A percentile compares a stretch with the other conserved stretches of the same genome.
These are phyloP conservation scores for Hygrophoropsis aurantiaca DNA, from an alignment of 768 basidiomycete species.

Conservation along the genomic window DNA sequence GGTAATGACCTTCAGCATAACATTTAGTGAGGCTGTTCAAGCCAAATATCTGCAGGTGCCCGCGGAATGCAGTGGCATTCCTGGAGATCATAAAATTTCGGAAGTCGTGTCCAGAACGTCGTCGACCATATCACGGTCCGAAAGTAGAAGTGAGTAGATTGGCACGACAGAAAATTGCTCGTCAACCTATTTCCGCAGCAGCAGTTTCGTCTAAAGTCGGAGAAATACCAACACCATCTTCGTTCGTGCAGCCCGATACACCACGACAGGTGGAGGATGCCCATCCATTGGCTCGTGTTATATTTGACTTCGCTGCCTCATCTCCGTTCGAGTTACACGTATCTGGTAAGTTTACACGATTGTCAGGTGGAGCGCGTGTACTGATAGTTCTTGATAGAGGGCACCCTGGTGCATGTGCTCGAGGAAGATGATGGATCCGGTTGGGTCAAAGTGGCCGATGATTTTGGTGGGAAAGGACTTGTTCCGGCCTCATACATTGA, in stretches of 20 bases:
- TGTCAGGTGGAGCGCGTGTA: slow-evolving; percentile 8
- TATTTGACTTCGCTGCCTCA: slow-evolving; percentile 74
- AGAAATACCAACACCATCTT: slow-evolving; percentile 50
- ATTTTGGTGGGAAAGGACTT: slow-evolving; percentile 61
- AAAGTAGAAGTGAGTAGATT: slow-evolving; percentile 19
- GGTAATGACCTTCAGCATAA: slow-evolving; percentile 36
- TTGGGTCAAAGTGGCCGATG: slow-evolving; percentile 75
- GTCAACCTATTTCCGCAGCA: slow-evolving; percentile 2
- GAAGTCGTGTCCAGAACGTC: slow-evolving; percentile 29
- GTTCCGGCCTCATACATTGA: slow-evolving; percentile 84
- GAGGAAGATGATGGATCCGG: slow-evolving; percentile 86
- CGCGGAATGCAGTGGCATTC: slow-evolving; percentile 56
- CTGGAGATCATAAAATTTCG: slow-evolving; percentile 23
- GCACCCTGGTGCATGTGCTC: slow-evolving; percentile 58
- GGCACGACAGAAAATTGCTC: slow-evolving; percentile 4
- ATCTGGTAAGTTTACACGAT: slow-evolving; percentile 44
- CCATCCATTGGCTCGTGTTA: slow-evolving; percentile 55
- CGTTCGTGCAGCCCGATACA: slow-evolving; percentile 46
- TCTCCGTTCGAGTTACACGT: slow-evolving; percentile 77
- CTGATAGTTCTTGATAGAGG: slow-evolving; percentile 46
- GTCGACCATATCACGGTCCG: slow-evolving; percentile 33
- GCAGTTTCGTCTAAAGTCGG: background rate
- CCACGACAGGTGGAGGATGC: slow-evolving; percentile 42
- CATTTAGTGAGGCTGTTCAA: slow-evolving; percentile 5
- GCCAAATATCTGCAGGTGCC: slow-evolving; percentile 50